Base-by-base conservation (phyloP, 148 eudicot species). In the Gaultheria prostrata region DNA sequence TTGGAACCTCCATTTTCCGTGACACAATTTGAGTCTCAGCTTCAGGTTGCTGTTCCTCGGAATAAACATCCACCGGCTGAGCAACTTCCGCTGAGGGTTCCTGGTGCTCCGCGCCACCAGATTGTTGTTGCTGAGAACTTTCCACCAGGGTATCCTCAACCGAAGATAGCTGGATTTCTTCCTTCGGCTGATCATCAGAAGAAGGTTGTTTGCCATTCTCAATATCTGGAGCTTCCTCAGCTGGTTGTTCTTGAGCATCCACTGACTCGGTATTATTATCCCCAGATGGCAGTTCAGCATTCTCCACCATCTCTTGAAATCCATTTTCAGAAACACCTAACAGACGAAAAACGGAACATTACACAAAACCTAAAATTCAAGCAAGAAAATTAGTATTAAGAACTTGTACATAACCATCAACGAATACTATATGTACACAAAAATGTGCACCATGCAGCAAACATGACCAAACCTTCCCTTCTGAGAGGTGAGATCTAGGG, bases 1-100 rank as follows among this genome's bases (percentile, higher is more conserved):
- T 94, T 46, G 99, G 99, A 78, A 97, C 94, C 83, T 97, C 97
- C 67, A 97, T 91, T 85, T 80, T 92, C 49, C 92, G 90, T 1
- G 98, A 82, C 14, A 82, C 72, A 14, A 83, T 72, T 84, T 89
- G 85, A 53, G 35, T 53, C 20, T 88, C 92, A 73, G 89, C 90
- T 39, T 78, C 89, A 77, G 89, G 43, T 26, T 83, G 61, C 76
- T 83, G 77, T 57, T 86, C 85, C 48, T 35, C 88, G 79, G 89
- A 63, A 63, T 85, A 82, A 85, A 50, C 78, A 84, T 83, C 89
- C 15, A 80, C 91, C 45, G 79, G 87, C 45, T 81, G 86, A 39
- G 84, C 83, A 69, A 50, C 86, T 85, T 88, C 91, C 1, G 82
- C 83, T 70, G 83, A 84, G 35, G 85, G 83, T 82, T 82, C 86